Evolutionary conservation across 176 grass and related monocot genomes (phyloP).

Genomic region (Avena atlantica): DNA sequence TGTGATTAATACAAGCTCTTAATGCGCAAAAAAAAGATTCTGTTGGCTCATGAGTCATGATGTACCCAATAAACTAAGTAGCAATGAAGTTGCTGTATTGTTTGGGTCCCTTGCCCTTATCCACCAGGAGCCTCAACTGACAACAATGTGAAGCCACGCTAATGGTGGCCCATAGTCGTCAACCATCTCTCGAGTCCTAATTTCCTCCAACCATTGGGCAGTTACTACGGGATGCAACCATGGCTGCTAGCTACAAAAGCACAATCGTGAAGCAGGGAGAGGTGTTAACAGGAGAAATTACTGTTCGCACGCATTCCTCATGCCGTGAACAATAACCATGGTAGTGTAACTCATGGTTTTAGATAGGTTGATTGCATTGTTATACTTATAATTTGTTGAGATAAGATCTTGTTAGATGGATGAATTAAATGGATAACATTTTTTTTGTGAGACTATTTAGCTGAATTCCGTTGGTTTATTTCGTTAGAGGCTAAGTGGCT

Average conservation of each 20-base stretch:
- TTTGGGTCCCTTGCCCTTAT: not conserved
- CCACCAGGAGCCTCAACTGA: not conserved
- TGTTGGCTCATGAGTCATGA: not conserved
- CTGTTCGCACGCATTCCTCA: not conserved
- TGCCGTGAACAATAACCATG: not conserved
- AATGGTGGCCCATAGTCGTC: not conserved
- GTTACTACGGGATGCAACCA: not conserved
- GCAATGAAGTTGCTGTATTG: not conserved
- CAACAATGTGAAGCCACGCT: not conserved
- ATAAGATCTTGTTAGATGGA: slow-evolving; percentile 1
- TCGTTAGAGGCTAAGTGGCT: not conserved
- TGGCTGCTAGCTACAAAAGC: not conserved
- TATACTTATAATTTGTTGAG: not conserved
- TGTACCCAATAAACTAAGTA: not conserved
- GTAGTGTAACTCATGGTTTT: not conserved
- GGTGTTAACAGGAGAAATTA: not conserved
- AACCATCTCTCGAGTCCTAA: not conserved
- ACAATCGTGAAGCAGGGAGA: not conserved
- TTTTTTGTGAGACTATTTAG: not conserved
- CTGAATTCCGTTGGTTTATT: not conserved
- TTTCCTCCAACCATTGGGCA: not conserved
- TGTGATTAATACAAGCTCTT: too few species aligned
- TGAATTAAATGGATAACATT: not conserved
- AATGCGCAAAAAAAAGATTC: not conserved
- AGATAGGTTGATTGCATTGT: not conserved